These are phyloP conservation scores for Globisporangium alternatum DNA, from an alignment of 352 stramenopile genomes.

Conservation along the genomic window DNA sequence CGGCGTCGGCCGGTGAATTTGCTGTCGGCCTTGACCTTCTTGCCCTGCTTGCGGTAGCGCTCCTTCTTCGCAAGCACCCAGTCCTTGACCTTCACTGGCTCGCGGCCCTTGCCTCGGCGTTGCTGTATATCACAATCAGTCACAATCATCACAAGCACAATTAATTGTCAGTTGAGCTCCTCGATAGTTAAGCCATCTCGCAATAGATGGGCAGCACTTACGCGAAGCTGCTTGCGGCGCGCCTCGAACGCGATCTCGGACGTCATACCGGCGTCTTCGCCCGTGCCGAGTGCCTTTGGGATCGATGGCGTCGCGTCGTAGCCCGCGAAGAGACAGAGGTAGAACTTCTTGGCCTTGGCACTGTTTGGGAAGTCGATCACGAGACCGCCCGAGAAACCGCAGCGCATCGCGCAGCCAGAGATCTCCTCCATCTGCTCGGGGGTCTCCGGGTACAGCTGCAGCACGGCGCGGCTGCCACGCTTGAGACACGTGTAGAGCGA, in stretches of 20 bases:
- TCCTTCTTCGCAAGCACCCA: conserved; percentile 99
- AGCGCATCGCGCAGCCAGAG: conserved; percentile 85
- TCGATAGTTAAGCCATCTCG: background rate
- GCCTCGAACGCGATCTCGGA: conserved; percentile 63
- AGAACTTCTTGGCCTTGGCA: conserved; percentile 99
- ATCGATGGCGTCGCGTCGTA: conserved; percentile 77
- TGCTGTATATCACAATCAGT: conserved; percentile 21
- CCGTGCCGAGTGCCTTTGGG: conserved; percentile 77
- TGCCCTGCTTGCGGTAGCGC: conserved; percentile 96
- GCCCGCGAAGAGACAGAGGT: conserved; percentile 97
- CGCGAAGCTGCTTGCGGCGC: conserved; percentile 51
- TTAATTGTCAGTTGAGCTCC: background rate
- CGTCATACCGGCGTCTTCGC: conserved; percentile 27
- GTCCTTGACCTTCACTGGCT: conserved; percentile 83
- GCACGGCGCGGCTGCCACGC: conserved; percentile 89
- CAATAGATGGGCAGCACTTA: conserved; percentile 21
- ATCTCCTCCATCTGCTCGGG: conserved; percentile 96
- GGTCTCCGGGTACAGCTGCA: conserved; percentile 99
- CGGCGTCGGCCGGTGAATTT: conserved; percentile 98
- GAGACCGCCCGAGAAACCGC: conserved; percentile 93
- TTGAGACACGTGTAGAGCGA: conserved; percentile 89
- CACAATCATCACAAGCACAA: background rate
- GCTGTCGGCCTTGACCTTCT: conserved; percentile 96
- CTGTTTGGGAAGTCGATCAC: conserved; percentile 99
- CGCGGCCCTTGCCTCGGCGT: conserved; percentile 48